Evolutionary conservation across 2,329 filamentous ascomycete genomes (phyloP), one percentile per base, ranked within the genome.

Genomic region (Rhynchosporium agropyri): DNA sequence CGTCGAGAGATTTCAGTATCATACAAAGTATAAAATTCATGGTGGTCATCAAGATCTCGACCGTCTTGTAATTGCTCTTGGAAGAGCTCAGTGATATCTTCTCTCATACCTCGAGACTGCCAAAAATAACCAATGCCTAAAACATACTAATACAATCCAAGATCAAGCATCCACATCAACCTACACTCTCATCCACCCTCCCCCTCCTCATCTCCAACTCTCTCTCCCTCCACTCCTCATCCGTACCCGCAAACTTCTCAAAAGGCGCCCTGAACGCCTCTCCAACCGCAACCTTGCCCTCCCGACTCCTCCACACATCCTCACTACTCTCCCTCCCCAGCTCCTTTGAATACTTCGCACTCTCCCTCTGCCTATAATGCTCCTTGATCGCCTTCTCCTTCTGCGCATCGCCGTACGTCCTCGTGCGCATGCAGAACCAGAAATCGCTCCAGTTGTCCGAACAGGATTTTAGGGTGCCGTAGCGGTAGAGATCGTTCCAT

Each of bases 341-440:
- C 76, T 92, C 89, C 75, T 87, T 89, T 3, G 83, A 84, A 65
- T 80, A 77, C 72, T 85, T 85, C 64, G 81, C 80, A 61, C 96
- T 83, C 70, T 82, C 81, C 58, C 80, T 75, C 60, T 74, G 67
- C 49, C 71, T 72, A 60, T 76, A 77, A 58, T 74, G 71, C 42
- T 72, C 72, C 42, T 69, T 72, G 48, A 77, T 74, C 61, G 74
- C 73, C 38, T 69, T 83, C 64, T 84, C 86, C 71, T 86, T 85
- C 68, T 86, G 79, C 49, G 81, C 77, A 29, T 84, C 83, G 0
- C 81, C 76, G 72, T 86, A 86, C 1, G 83, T 82, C 71, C 89
- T 87, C 43, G 87, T 88, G 67, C 91, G 88, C 93, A 98, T 97
- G 81, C 95, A 99, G 79, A 97, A 94, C 90, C 93, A 96, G 77